phyloP scores from a whole-genome alignment of 106 monocot species.

The Dendrobium chrysotoxum region DNA sequence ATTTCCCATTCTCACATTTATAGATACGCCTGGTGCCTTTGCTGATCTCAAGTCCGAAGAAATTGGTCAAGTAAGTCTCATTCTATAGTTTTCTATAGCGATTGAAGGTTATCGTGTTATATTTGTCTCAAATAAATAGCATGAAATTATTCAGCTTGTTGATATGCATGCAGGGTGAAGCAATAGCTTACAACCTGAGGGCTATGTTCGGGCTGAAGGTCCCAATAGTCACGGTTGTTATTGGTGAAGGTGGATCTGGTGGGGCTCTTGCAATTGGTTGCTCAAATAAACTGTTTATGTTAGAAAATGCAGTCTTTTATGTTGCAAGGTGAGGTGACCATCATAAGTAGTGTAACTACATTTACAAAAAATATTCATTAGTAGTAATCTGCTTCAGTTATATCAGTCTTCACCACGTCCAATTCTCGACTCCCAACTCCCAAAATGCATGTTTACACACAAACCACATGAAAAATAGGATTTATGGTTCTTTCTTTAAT shows the following conservation, averaged over 20 bases:
- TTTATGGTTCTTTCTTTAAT: background rate
- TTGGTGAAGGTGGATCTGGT: conserved; percentile 98
- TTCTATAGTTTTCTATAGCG: background rate
- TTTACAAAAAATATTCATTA: background rate
- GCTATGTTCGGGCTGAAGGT: conserved; percentile 85
- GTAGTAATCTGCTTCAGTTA: background rate
- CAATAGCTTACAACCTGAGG: conserved; percentile 80
- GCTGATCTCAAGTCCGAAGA: conserved; percentile 96
- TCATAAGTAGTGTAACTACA: background rate
- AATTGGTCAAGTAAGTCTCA: conserved; percentile 60
- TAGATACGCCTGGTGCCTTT: conserved; percentile 92
- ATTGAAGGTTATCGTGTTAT: background rate
- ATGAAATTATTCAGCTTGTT: background rate
- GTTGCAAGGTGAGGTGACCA: conserved; percentile 66
- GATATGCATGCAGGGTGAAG: conserved; percentile 60
- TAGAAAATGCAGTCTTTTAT: conserved; percentile 90
- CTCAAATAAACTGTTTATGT: conserved; percentile 83
- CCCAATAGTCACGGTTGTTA: conserved; percentile 78
- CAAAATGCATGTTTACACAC: background rate
- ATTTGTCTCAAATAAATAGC: background rate
- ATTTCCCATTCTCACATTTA: conserved; percentile 90
- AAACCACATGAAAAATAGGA: background rate
- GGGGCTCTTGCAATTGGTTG: conserved; percentile 95
- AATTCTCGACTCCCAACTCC: background rate
- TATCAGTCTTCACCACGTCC: background rate